Percentiles rank a stretch among this genome's conserved stretches.
phyloP scores from a whole-genome alignment of 1,139 yeast genomes.

The Debaryomycetaceae sp. region DNA sequence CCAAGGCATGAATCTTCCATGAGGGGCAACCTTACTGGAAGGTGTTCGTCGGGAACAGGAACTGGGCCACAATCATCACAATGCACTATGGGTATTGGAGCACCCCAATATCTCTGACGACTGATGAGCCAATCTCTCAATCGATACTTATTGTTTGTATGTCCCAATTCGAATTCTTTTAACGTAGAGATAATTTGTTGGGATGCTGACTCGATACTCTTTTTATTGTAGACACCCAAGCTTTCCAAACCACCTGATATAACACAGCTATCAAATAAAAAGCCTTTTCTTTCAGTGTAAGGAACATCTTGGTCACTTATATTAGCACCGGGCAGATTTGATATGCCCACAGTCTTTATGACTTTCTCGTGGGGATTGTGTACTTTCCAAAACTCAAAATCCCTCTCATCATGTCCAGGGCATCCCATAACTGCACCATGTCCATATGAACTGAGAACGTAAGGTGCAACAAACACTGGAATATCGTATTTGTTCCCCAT shows the following conservation, averaged over 20 bases:
- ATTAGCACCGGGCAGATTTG: background rate
- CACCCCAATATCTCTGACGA: conserved; percentile 97
- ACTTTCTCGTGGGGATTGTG: conserved; percentile 50
- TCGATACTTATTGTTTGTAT: conserved; percentile 50
- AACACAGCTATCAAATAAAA: conserved; percentile 36
- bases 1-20: conserved; percentile 38
- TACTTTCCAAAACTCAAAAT: conserved; percentile 69
- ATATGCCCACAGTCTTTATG: conserved; percentile 44
- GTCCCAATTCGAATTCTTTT: conserved; percentile 38
- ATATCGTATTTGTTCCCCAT: conserved; percentile 22
- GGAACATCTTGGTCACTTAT: conserved; percentile 24
- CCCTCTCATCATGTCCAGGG: conserved; percentile 90
- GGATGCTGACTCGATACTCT: conserved; percentile 51
- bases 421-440: conserved; percentile 97
- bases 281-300: conserved; percentile 51
- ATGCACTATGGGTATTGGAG: conserved; percentile 93
- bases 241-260: conserved; percentile 24
- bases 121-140: conserved; percentile 92
- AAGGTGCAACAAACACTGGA: conserved; percentile 88
- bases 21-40: conserved; percentile 79
- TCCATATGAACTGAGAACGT: conserved; percentile 80
- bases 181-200: conserved; percentile 43
- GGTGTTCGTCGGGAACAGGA: conserved; percentile 79
- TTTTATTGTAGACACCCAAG: conserved; percentile 52
- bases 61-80: conserved; percentile 84